A percentile compares a stretch with the other conserved stretches of the same genome.
phyloP scores from a whole-genome alignment of 2,329 filamentous ascomycete genomes.

The Aspergillus caelatus region DNA sequence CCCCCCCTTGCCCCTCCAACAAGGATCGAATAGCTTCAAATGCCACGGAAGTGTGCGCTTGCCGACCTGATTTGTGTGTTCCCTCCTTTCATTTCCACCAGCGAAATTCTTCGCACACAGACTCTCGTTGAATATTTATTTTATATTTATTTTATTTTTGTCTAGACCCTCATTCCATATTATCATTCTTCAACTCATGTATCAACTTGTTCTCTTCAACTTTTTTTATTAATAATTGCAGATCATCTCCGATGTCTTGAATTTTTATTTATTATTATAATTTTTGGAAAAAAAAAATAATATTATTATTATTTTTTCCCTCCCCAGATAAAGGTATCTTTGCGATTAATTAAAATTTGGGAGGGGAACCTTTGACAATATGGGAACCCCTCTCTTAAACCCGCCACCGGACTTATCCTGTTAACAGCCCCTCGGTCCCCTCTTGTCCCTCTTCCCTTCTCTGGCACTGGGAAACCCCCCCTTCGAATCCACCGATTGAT shows the following conservation, averaged over 20 bases:
- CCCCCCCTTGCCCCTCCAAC: conserved; percentile 28
- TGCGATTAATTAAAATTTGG: background rate
- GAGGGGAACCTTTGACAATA: background rate
- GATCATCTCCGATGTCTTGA: conserved; percentile 1
- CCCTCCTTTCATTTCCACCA: conserved; percentile 28
- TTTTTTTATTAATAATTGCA: conserved; percentile 12
- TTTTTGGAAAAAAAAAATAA: background rate
- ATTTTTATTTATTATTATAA: background rate
- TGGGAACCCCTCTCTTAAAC: conserved; percentile 5
- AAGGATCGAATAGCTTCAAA: conserved; percentile 22
- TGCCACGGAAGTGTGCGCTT: conserved; percentile 20
- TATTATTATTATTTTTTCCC: background rate
- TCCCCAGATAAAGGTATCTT: background rate
- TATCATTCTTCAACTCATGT: conserved; percentile 16
- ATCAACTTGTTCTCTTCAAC: conserved; percentile 11
- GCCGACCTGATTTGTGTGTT: conserved; percentile 23
- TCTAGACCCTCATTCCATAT: conserved; percentile 10
- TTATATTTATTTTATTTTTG: background rate
- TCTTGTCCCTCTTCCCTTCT: conserved; percentile 8
- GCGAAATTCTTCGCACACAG: conserved; percentile 14
- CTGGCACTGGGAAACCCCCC: background rate
- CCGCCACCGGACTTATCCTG: conserved; percentile 14
- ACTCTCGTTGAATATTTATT: background rate
- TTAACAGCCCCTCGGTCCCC: conserved; percentile 17
- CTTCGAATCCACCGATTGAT: conserved; percentile 5